Base-by-base conservation (phyloP, 225 moss, liverwort and hornwort species). In the Neckera pumila region DNA sequence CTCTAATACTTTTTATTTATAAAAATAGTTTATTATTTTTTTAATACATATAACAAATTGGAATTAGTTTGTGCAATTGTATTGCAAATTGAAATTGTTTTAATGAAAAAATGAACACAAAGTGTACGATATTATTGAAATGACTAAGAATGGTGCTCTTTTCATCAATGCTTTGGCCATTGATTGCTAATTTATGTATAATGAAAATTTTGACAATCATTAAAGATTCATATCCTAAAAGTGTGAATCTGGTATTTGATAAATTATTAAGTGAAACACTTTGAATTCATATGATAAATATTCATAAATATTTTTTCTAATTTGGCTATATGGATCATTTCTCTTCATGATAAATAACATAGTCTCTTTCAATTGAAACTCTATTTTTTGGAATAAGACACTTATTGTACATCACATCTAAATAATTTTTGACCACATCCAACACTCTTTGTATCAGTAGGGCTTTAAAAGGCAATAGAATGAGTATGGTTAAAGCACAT, bases 401-500 rank as follows among this genome's bases (percentile, higher is more conserved):
- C 7, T 69, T 22, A 4, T 69, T 22, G 22, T 22, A 22, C 11
- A 66, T 1, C 15, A 66, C 20, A 36, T 66, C 0, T 20, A 0
- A 36, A 1, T 36, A 11, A 66, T 3, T 36, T 66, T 66, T 66
- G 11, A 36, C 66, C 20, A 66, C 11, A 6, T 36, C 11, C 20
- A 36, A 66, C 1, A 1, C 1, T 1, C 11, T 11, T 66, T 20
- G 6, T 8, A 3, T 36, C 3, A 20, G 0, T 36, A 36, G 20
- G 36, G 2, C 6, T 71, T 42, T 1, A 25, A 42, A 40, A 15
- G 40, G 14, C 25, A 40, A 40, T 71, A 71, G 23, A 40, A 42
- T 71, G 40, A 40, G 9, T 40, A 40, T 25, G 5, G 5, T 40
- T 5, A 71, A 20, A 0, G 2, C 12, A 38, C 4, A 4, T 38